phyloP scores from a whole-genome alignment of 164 flowering plant genomes.

The Piper longum region DNA sequence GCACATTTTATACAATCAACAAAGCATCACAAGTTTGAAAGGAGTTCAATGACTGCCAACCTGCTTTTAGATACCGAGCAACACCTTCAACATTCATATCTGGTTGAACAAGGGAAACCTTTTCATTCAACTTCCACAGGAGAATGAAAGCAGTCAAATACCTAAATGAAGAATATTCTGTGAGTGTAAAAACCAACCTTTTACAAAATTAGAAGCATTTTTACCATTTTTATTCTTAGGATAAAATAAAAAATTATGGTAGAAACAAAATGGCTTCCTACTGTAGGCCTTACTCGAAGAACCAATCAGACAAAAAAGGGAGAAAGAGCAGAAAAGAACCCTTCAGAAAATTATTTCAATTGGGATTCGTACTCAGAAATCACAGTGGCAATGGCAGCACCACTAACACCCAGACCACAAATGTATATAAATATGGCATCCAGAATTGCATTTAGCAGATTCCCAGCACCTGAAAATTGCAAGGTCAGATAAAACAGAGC shows the following conservation, averaged over 20 bases:
- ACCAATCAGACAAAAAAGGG: not conserved
- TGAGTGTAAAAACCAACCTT: not conserved
- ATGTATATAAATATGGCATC: conserved; percentile 62
- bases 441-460: conserved; percentile 62
- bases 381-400: conserved; percentile 94
- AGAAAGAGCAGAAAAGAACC: not conserved
- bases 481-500: not conserved
- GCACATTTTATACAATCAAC: not conserved
- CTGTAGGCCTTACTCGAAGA: too few relatives aligned
- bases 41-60: conserved; percentile 18
- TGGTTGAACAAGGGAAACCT: conserved; percentile 45
- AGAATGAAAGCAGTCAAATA: conserved; percentile 75
- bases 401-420: conserved; percentile 57
- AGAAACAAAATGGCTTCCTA: too few relatives aligned
- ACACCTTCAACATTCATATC: conserved; percentile 32
- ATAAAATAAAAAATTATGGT: too few relatives aligned
- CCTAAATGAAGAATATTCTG: conserved; percentile 21
- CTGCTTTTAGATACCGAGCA: conserved; percentile 61
- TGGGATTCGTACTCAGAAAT: conserved; percentile 83
- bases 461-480: conserved; percentile 62
- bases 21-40: not conserved
- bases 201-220: not conserved
- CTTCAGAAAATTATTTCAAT: conserved; percentile 22
- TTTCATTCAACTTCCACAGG: conserved; percentile 61
- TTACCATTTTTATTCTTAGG: too few relatives aligned